phyloP scores from a whole-genome alignment of 257 asterid species.

The Capsicum pubescens region DNA sequence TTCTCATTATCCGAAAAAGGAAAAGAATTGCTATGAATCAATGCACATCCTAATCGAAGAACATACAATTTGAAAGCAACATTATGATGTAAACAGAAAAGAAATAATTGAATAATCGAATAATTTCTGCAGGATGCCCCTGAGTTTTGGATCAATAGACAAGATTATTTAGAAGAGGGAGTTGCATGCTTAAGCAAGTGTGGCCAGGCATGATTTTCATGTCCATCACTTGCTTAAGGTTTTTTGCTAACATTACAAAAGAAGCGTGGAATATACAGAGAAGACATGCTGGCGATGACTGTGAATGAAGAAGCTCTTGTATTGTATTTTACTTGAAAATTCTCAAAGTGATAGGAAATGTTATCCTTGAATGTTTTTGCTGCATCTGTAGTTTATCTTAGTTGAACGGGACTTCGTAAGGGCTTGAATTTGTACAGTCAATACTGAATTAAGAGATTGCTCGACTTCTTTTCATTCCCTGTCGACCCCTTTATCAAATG shows the following conservation, averaged over 20 bases:
- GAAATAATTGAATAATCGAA: not conserved
- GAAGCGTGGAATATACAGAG: not conserved
- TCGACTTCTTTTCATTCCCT: not conserved
- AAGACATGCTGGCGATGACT: not conserved
- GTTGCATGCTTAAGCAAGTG: slow-evolving; percentile 92
- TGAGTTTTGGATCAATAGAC: slow-evolving; percentile 94
- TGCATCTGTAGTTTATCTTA: not conserved
- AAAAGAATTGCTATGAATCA: slow-evolving; percentile 9
- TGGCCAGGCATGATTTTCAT: slow-evolving; percentile 63
- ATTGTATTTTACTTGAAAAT: slow-evolving; percentile 11
- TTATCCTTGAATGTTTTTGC: not conserved
- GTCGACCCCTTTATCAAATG: not conserved
- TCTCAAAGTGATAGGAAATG: not conserved
- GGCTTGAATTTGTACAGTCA: not conserved
- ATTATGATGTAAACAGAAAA: not conserved
- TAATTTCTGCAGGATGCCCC: slow-evolving; percentile 85
- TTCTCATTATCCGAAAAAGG: not conserved
- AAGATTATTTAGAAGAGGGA: slow-evolving; percentile 98
- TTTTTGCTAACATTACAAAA: not conserved
- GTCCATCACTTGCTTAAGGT: slow-evolving; percentile 16
- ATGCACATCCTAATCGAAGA: not conserved
- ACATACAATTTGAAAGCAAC: slow-evolving; percentile 13
- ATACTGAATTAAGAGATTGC: slow-evolving; percentile 1
- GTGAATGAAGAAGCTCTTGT: not conserved
- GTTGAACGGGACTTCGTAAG: not conserved